Conservation (phyloP, 2,329 filamentous ascomycete species). For the Epicoccum nigrum region DNA sequence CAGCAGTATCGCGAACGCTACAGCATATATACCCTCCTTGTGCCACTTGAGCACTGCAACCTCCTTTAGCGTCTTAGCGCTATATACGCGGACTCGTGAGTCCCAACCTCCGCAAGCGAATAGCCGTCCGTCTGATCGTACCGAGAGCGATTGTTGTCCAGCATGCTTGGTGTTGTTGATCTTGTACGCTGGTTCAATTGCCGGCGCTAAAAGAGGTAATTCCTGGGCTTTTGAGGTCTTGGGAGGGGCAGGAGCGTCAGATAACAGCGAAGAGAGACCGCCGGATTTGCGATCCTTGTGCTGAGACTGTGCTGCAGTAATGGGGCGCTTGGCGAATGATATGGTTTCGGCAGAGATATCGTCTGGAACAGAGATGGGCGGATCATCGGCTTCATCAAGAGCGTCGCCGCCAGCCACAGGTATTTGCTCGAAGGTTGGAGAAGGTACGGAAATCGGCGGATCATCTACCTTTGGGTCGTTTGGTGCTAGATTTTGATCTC, state of each 20-base stretch:
- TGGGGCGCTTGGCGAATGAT: conserved; percentile 27
- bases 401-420: neutral
- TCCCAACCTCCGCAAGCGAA: conserved; percentile 97
- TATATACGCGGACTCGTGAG: conserved; percentile 79
- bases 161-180: conserved; percentile 80
- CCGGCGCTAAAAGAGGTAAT: conserved; percentile 11
- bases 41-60: conserved; percentile 96
- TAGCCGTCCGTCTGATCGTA: conserved; percentile 81
- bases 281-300: neutral
- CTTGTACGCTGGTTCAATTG: conserved; percentile 59
- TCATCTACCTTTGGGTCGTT: neutral
- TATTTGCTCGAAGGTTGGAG: neutral
- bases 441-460: neutral
- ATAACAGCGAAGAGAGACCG: conserved; percentile 37
- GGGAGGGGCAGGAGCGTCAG: conserved; percentile 3
- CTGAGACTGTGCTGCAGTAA: conserved; percentile 5
- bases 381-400: neutral
- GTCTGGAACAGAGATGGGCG: conserved; percentile 4
- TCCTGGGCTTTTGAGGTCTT: neutral
- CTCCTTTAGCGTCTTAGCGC: conserved; percentile 79
- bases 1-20: conserved; percentile 68
- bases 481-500: neutral
- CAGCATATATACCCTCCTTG: conserved; percentile 81
- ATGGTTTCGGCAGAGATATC: conserved; percentile 5
- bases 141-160: conserved; percentile 80